Evolutionary conservation across 441 rosid species (phyloP).

Genomic region (Gossypium davidsonii): DNA sequence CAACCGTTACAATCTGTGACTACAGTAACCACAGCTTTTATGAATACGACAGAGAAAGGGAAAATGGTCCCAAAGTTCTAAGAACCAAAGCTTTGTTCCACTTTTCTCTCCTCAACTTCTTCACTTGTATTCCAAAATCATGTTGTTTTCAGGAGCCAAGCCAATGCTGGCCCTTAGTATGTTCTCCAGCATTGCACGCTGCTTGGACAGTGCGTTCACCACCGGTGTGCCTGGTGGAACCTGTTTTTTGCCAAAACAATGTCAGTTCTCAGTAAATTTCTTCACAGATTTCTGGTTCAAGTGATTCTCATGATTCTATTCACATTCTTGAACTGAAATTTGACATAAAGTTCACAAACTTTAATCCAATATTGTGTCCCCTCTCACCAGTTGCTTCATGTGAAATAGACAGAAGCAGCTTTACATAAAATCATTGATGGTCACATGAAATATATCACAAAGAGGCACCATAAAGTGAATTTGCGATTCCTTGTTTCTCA

Average conservation of each 20-base stretch:
- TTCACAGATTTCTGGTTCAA: neutral
- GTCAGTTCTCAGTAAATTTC: neutral
- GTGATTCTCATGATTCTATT: neutral
- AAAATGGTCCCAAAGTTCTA: slow-evolving; percentile 7
- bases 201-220: slow-evolving; percentile 90
- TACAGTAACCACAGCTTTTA: slow-evolving; percentile 5
- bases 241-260: slow-evolving; percentile 26
- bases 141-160: slow-evolving; percentile 89
- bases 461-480: neutral
- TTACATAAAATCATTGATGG: neutral
- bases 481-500: neutral
- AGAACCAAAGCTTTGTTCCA: slow-evolving; percentile 5
- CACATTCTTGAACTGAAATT: neutral
- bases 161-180: slow-evolving; percentile 90
- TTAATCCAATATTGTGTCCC: neutral
- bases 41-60: slow-evolving; percentile 15
- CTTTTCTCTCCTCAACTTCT: slow-evolving; percentile 7
- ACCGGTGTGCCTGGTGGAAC: slow-evolving; percentile 95
- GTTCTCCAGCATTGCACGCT: slow-evolving; percentile 94
- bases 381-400: neutral
- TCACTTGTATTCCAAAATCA: slow-evolving; percentile 97
- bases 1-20: slow-evolving; percentile 12
- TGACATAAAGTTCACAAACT: neutral
- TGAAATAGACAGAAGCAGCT: neutral
- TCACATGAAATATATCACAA: neutral